These are phyloP conservation scores for Cadophora gregata DNA, from an alignment of 2,329 filamentous ascomycete genomes.

Conservation along the genomic window DNA sequence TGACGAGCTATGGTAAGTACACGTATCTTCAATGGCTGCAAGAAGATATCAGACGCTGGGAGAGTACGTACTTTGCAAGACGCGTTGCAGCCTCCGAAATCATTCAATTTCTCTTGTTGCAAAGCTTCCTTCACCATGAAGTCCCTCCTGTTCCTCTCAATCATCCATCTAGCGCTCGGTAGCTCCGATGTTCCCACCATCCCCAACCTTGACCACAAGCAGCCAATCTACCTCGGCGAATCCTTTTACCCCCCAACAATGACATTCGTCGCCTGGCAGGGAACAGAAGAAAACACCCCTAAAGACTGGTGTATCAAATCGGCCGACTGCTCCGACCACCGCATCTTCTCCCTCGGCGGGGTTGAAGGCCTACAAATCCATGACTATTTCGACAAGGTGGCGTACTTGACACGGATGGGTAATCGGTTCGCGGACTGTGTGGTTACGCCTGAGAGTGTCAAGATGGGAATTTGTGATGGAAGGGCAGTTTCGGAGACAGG, in stretches of 20 bases:
- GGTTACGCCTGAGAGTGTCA: constrained; percentile 37
- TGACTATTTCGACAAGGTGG: constrained; percentile 36
- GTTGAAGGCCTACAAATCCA: constrained; percentile 35
- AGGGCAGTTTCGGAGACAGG: constrained; percentile 29
- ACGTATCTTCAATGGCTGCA: constrained; percentile 28
- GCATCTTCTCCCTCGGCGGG: constrained; percentile 34
- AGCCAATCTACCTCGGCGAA: constrained; percentile 42
- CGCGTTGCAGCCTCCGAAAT: background rate
- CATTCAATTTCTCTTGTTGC: background rate
- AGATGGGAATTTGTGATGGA: constrained; percentile 36
- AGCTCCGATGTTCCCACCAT: constrained; percentile 8
- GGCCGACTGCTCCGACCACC: constrained; percentile 28
- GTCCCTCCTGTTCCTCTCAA: constrained; percentile 17
- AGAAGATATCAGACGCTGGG: constrained; percentile 19
- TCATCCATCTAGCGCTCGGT: constrained; percentile 20
- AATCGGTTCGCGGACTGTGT: constrained; percentile 37
- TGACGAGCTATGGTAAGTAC: constrained; percentile 25
- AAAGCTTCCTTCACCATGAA: constrained; percentile 26
- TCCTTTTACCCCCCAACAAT: constrained; percentile 41
- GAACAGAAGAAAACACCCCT: constrained; percentile 25
- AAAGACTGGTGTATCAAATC: constrained; percentile 39
- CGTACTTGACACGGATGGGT: constrained; percentile 37
- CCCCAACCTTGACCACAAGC: constrained; percentile 25
- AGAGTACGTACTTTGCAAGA: background rate
- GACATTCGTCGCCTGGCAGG: constrained; percentile 40